Base-by-base conservation (phyloP, 225 moss, liverwort and hornwort species). In the Antitrichia curtipendula region DNA sequence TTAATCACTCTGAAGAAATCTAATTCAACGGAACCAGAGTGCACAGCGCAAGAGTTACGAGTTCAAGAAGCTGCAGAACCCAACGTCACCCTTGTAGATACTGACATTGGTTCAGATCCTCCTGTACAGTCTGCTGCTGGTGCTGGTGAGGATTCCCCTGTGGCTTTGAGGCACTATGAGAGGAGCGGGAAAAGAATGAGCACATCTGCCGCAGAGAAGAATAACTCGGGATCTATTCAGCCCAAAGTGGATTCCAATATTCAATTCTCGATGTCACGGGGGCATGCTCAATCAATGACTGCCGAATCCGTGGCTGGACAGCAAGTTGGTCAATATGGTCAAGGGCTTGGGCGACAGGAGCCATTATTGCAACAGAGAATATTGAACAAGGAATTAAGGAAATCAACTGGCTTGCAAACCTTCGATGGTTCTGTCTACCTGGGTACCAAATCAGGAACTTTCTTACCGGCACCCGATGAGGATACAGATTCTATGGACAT, bases 401-500 rank as follows among this genome's bases (percentile, higher is more conserved):
- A 87, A 76, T 75, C 84, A 53, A 41, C 53, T 65, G 60, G 71
- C 80, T 69, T 84, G 70, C 87, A 76, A 80, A 61, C 74, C 83
- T 61, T 83, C n/a, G 90, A 83, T 54, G 83, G 53, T 80, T 75
- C 75, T 75, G 53, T 41, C 74, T 80, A 80, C 68, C 68, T 61
- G 59, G 68, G 68, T 68, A 61, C 36, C 66, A 68, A 81, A 62
- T 88, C 29, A 69, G 90, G 40, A 75, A 65, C 72, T 31, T 80
- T 62, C 57, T 83, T 85, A 52, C 74, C 87, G 29, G 87, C 85
- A 85, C 69, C 88, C 43, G 83, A 90, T 53, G 90, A 87, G 38
- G 90, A 87, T 82, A 78, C 82, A 66, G 82, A 82, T 75, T 70
- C 89, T 59, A 90, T 92, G 90, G 93, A 92, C 59, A 90, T 93